Evolutionary conservation across 148 eudicot species (phyloP).

Genomic region (Fallopia convolvulus): DNA sequence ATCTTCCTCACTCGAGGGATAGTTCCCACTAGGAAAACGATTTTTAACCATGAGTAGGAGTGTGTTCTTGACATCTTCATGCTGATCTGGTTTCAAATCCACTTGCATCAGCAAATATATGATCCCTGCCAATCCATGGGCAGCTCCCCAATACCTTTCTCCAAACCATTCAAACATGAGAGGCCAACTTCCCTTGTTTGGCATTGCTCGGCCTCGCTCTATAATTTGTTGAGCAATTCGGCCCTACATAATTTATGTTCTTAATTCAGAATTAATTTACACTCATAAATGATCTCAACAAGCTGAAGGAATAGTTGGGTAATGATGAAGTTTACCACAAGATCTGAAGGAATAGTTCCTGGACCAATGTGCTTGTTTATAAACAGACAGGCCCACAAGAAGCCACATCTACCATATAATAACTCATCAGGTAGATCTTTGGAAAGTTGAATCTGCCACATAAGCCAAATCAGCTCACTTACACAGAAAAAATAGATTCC

Average conservation of each 20-base stretch:
- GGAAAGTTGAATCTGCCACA: conserved; percentile 53
- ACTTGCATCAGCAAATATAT: conserved; percentile 72
- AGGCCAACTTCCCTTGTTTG: conserved; percentile 42
- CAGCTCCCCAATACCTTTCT: conserved; percentile 83
- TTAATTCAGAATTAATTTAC: background rate
- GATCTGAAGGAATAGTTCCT: conserved; percentile 45
- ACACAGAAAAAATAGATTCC: background rate
- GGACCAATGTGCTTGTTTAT: conserved; percentile 63
- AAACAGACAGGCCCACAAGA: conserved; percentile 77
- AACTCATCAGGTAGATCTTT: conserved; percentile 74
- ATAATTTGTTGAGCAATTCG: conserved; percentile 45
- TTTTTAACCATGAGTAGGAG: conserved; percentile 60
- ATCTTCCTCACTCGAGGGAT: conserved; percentile 78
- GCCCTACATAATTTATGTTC: conserved; percentile 25
- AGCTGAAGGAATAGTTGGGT: background rate
- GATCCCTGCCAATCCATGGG: conserved; percentile 91
- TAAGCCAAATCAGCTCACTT: background rate
- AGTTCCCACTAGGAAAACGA: conserved; percentile 72
- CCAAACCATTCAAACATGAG: conserved; percentile 92
- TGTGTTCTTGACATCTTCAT: conserved; percentile 60
- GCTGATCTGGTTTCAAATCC: conserved; percentile 57
- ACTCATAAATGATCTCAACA: background rate
- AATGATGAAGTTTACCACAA: conserved; percentile 31
- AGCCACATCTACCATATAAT: conserved; percentile 81
- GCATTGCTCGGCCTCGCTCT: conserved; percentile 47